These are phyloP conservation scores for Nothopassalora personata DNA, from an alignment of 2,329 filamentous ascomycete genomes.

Conservation along the genomic window DNA sequence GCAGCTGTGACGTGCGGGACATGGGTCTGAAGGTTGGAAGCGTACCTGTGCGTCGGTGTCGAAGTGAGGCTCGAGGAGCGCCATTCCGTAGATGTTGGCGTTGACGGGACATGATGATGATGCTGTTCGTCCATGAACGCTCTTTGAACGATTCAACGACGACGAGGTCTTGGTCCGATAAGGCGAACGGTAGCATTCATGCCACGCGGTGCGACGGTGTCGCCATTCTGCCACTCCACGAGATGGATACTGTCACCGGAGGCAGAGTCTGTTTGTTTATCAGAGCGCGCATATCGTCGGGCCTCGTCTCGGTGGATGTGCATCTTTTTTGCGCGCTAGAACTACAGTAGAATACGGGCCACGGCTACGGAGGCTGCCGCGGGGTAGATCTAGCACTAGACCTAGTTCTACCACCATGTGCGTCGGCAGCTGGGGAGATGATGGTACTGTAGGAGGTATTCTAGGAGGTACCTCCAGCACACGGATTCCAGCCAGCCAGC, in stretches of 20 bases:
- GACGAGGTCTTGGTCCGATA: background rate
- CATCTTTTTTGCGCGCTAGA: too few relatives aligned
- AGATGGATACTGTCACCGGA: background rate
- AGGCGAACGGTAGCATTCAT: background rate
- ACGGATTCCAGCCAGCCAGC: too few relatives aligned
- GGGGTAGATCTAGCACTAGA: too few relatives aligned
- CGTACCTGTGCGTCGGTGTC: slow-evolving; percentile 20
- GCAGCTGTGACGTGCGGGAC: slow-evolving; percentile 1
- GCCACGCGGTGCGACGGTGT: background rate
- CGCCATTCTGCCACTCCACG: background rate
- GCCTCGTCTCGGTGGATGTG: too few relatives aligned
- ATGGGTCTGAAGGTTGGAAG: slow-evolving; percentile 1
- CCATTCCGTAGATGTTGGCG: slow-evolving; percentile 20
- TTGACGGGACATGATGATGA: slow-evolving; percentile 16
- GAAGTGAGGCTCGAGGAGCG: slow-evolving; percentile 26
- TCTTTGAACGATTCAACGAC: background rate
- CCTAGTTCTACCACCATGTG: too few relatives aligned
- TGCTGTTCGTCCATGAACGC: slow-evolving; percentile 26
- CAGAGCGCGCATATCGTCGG: too few relatives aligned
- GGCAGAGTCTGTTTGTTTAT: background rate
- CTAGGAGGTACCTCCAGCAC: too few relatives aligned
- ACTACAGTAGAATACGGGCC: too few relatives aligned
- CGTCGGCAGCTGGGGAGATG: too few relatives aligned
- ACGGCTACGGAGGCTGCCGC: too few relatives aligned
- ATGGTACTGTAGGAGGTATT: too few relatives aligned